Evolutionary conservation across 2,329 filamentous ascomycete genomes (phyloP).

Genomic region (Aspergillus pseudonomiae): DNA sequence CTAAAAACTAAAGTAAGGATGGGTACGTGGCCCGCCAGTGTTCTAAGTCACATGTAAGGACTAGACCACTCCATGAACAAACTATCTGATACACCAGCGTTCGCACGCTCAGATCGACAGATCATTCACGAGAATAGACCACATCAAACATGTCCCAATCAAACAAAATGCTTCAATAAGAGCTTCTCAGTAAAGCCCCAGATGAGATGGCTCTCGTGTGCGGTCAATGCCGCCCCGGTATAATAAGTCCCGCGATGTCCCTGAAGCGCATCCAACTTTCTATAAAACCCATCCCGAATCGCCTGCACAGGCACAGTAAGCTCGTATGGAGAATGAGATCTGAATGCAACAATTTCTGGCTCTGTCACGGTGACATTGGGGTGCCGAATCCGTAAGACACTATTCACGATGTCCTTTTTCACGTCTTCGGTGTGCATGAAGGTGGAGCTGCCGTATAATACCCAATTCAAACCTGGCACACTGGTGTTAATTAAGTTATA

Average conservation of each 20-base stretch:
- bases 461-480: neutral
- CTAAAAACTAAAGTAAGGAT: too few species aligned
- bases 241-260: neutral
- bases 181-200: neutral
- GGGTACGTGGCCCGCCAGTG: too few species aligned
- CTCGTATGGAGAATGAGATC: neutral
- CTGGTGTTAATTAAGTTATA: neutral
- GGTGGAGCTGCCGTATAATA: neutral
- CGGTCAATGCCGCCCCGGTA: neutral
- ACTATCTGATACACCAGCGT: too few species aligned
- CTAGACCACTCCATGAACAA: too few species aligned
- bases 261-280: neutral
- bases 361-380: neutral
- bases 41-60: too few species aligned
- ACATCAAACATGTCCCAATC: neutral
- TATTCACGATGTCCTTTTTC: neutral
- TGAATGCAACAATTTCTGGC: neutral
- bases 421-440: neutral
- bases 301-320: neutral
- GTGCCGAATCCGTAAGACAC: neutral
- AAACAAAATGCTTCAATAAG: neutral
- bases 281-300: neutral
- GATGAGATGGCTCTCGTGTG: neutral
- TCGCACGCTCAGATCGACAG: too few species aligned
- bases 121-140: too few species aligned